Evolutionary conservation across 352 stramenopile genomes (phyloP).

Genomic region (Globisporangium irregulare): DNA sequence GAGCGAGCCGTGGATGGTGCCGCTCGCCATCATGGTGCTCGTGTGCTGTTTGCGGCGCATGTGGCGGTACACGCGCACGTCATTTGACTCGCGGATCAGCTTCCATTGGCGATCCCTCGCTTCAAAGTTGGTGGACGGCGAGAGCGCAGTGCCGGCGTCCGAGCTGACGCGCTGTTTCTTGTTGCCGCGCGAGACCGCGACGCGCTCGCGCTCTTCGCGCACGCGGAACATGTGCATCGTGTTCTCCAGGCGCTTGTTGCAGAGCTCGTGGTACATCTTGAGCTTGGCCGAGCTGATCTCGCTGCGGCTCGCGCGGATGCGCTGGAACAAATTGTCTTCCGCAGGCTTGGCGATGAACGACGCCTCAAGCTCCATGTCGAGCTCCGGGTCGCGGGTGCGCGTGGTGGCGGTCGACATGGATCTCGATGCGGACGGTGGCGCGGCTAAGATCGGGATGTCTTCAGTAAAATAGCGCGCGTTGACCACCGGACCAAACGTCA

Average conservation of each 20-base stretch:
- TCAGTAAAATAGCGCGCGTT: conserved; percentile 13
- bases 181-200: conserved; percentile 15
- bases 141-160: background rate
- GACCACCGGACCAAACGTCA: conserved; percentile 12
- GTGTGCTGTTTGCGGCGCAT: conserved; percentile 39
- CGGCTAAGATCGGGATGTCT: conserved; percentile 10
- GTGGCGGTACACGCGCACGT: conserved; percentile 60
- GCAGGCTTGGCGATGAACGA: conserved; percentile 18
- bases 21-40: conserved; percentile 53
- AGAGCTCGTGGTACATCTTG: conserved; percentile 47
- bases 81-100: conserved; percentile 52
- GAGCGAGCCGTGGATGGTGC: conserved; percentile 59
- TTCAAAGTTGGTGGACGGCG: conserved; percentile 11
- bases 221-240: conserved; percentile 46
- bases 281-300: conserved; percentile 42
- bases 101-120: conserved; percentile 51
- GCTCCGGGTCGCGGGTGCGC: conserved; percentile 15
- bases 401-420: conserved; percentile 8
- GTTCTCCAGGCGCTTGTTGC: conserved; percentile 37
- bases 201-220: conserved; percentile 38
- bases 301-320: conserved; percentile 18
- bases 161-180: conserved; percentile 21
- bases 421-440: conserved; percentile 7
- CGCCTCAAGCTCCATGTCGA: conserved; percentile 17
- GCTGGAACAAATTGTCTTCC: conserved; percentile 15